Percentiles rank a stretch among this genome's conserved stretches.
Conservation (phyloP, 164 flowering plant species). For the Sextonia rubra region DNA sequence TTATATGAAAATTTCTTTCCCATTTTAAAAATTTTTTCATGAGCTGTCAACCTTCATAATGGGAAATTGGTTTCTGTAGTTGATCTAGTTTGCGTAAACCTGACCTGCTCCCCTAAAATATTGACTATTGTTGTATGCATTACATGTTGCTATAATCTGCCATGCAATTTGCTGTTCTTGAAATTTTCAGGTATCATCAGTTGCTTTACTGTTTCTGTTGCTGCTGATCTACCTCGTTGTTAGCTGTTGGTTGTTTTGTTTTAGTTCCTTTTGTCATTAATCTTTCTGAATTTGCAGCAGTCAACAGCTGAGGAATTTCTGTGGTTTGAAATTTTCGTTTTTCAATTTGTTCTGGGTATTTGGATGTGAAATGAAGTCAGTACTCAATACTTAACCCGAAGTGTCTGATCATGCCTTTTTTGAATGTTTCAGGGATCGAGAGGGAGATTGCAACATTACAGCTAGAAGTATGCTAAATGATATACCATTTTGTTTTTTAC, state of each 20-base stretch:
- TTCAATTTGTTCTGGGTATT: background rate
- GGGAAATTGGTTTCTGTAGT: too few relatives aligned
- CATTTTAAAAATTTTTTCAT: too few relatives aligned
- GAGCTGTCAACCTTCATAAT: too few relatives aligned
- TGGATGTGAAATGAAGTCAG: background rate
- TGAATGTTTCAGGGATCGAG: constrained; percentile 64
- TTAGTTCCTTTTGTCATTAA: background rate
- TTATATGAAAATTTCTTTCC: too few relatives aligned
- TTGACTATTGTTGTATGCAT: too few relatives aligned
- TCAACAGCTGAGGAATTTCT: background rate
- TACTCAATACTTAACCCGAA: background rate
- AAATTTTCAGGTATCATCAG: background rate
- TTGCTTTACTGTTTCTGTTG: background rate
- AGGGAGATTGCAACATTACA: constrained; percentile 78
- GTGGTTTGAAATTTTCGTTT: too few relatives aligned
- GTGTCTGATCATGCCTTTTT: background rate
- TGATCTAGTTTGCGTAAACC: too few relatives aligned
- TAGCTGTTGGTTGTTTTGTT: background rate
- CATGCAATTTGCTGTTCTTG: background rate
- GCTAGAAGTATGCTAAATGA: constrained; percentile 52
- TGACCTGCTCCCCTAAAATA: too few relatives aligned
- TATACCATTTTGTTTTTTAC: background rate
- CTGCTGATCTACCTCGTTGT: background rate
- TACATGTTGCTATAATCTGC: background rate
- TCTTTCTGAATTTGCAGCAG: background rate